Base-by-base conservation (phyloP, 768 basidiomycete species). In the Panus rudis region DNA sequence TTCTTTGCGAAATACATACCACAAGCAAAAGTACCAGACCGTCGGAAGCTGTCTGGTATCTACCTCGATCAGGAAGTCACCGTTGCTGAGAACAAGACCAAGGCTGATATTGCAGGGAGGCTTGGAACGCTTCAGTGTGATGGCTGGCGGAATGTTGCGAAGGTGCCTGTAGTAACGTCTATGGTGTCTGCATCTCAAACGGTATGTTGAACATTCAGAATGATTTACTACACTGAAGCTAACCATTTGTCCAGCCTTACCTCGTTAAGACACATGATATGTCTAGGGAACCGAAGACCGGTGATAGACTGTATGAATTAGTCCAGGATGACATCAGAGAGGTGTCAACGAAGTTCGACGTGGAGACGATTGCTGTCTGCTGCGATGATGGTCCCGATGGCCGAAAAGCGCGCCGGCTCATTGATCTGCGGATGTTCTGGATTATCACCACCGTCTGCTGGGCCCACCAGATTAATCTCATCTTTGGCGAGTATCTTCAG, bases 401-500 rank as follows among this genome's bases (percentile, higher is more conserved):
- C 10, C 10, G n/a, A n/a, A 30, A 45, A 19, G 34, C 37, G 10
- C 50, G 38, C 16, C 40, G 41, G 30, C 28, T 50, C 27, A 41
- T 26, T 34, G 14, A 25, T 30, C n/a, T 21, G 42, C 21, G 14
- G 50, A 49, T 46, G 17, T 41, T 43, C 2, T 38, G 38, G 22
- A 42, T 53, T 8, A 46, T 56, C 16, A 45, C 45, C 30, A 41
- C 47, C 30, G 38, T 52, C 32, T 64, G 59, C 50, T 63, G 52
- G 52, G 50, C 56, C 1, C 57, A 59, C 41, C 62, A 65, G 48
- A 50, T 60, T 12, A 65, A 66, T 46, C 60, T 68, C 4, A 49
- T 65, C 21, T 61, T 65, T 23, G 64, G 65, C 6, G 63, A 69
- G 41, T 58, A 56, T 30, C 47, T 68, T 14, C 41, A 37, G n/a